phyloP scores from a whole-genome alignment of 2,329 filamentous ascomycete genomes.

The Ophiocordyceps australis region DNA sequence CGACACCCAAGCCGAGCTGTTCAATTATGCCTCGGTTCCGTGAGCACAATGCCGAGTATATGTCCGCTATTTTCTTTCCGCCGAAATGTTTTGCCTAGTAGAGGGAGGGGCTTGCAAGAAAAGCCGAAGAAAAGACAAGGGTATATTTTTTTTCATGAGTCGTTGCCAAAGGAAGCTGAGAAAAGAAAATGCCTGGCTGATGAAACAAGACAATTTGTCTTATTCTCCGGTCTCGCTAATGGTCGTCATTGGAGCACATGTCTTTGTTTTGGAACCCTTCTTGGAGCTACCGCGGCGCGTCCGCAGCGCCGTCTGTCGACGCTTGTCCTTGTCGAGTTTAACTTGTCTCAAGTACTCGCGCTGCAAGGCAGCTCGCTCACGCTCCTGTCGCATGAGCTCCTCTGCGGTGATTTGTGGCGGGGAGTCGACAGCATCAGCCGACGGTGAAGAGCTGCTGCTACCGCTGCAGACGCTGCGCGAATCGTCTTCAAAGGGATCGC shows the following conservation, averaged over 20 bases:
- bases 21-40: too few species aligned
- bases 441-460: slow-evolving; percentile 18
- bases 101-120: too few species aligned
- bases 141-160: too few species aligned
- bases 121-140: background rate
- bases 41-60: too few species aligned
- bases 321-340: slow-evolving; percentile 34
- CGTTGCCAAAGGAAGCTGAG: background rate
- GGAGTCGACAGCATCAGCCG: slow-evolving; percentile 8
- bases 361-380: slow-evolving; percentile 30
- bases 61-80: too few species aligned
- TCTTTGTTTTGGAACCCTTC: slow-evolving; percentile 29
- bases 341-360: slow-evolving; percentile 32
- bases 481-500: slow-evolving; percentile 31
- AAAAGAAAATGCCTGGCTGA: background rate
- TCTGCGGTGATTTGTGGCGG: slow-evolving; percentile 22
- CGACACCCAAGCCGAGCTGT: too few species aligned
- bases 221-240: slow-evolving; percentile 26
- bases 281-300: slow-evolving; percentile 21
- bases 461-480: slow-evolving; percentile 26
- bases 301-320: slow-evolving; percentile 18
- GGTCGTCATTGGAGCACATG: slow-evolving; percentile 30
- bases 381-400: slow-evolving; percentile 30
- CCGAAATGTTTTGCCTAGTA: too few species aligned
- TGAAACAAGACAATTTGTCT: background rate